Base-by-base conservation (phyloP, 2,329 filamentous ascomycete genomes). In the Fusarium redolens region DNA sequence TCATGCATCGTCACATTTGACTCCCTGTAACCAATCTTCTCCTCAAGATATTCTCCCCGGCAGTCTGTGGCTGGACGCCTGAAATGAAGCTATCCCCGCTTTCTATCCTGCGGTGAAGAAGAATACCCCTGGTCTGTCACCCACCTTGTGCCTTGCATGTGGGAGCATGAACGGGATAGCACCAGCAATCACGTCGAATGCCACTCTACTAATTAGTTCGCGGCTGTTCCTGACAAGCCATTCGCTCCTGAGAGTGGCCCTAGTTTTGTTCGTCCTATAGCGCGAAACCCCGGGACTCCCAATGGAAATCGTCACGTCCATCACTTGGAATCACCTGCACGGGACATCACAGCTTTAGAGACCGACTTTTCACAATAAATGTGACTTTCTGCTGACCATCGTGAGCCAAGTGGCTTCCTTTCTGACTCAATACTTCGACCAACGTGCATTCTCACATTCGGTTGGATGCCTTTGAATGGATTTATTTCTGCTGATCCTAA, bases 291-390 rank as follows among this genome's bases (percentile, higher is more conserved):
- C 45, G 30, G 59, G 63, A 69, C 71, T 73, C 65, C 75, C 75
- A 77, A 77, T 77, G 66, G 62, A 65, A 66, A 61, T 61, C 59
- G 51, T 75, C 68, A 72, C 75, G 60, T 71, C 70, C 48, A 68
- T 73, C 70, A 71, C 71, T 60, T 33, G 60, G 47, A 52, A 59
- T 76, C 70, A 77, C 75, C 75, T 77, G 75, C 75, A 77, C 50
- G 72, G 64, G 51, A 58, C 60, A 76, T 77, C 75, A 77, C 75
- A 72, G 65, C 65, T 54, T 43, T 54, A 55, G 58, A 61, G 58
- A 50, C 66, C 69, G 55, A 63, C 71, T 52, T 63, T 62, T 60
- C 52, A 63, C 50, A 44, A 68, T 68, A 62, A 64, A 70, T 74
- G 61, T 59, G 50, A 51, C 61, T 44, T 50, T 61, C 50, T 40